These are phyloP conservation scores for Emergomyces orientalis DNA, from an alignment of 2,329 filamentous ascomycete species.

Conservation along the genomic window DNA sequence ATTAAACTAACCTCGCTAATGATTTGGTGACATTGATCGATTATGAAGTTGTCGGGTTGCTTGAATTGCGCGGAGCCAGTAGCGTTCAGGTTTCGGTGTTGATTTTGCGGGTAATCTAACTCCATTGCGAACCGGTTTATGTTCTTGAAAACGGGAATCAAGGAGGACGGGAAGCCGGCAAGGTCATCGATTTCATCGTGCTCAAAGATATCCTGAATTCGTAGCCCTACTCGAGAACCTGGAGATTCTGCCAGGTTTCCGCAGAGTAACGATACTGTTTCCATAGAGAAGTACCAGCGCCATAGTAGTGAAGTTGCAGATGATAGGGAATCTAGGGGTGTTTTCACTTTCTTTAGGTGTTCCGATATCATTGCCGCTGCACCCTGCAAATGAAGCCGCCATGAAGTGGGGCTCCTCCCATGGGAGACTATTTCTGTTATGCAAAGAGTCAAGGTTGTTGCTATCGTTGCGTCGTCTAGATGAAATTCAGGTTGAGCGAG, in stretches of 20 bases:
- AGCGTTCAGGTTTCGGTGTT: background rate
- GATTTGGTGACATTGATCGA: slow-evolving; percentile 11
- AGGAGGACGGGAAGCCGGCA: slow-evolving; percentile 14
- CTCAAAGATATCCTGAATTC: slow-evolving; percentile 11
- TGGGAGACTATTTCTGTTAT: slow-evolving; percentile 15
- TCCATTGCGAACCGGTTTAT: slow-evolving; percentile 16
- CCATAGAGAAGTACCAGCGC: slow-evolving; percentile 18
- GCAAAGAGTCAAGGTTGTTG: slow-evolving; percentile 15
- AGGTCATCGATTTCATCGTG: slow-evolving; percentile 16
- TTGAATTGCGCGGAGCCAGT: background rate
- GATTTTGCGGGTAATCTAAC: slow-evolving; percentile 2
- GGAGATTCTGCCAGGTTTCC: slow-evolving; percentile 14
- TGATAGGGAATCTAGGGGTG: slow-evolving; percentile 6
- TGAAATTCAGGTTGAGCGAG: slow-evolving; percentile 8
- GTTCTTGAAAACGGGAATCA: slow-evolving; percentile 14
- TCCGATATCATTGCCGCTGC: slow-evolving; percentile 15
- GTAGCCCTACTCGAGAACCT: slow-evolving; percentile 8
- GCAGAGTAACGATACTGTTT: slow-evolving; percentile 14
- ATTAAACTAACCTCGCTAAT: slow-evolving; percentile 12
- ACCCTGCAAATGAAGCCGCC: slow-evolving; percentile 16
- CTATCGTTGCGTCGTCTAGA: slow-evolving; percentile 14
- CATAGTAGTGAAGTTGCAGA: slow-evolving; percentile 13
- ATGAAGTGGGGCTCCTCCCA: slow-evolving; percentile 14
- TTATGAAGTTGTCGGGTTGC: slow-evolving; percentile 9
- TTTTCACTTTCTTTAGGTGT: slow-evolving; percentile 11